Evolutionary conservation across 495 filamentous ascomycete genomes (phyloP), one percentile per base, ranked within the genome.

Genomic region (Penicillium argentinense): DNA sequence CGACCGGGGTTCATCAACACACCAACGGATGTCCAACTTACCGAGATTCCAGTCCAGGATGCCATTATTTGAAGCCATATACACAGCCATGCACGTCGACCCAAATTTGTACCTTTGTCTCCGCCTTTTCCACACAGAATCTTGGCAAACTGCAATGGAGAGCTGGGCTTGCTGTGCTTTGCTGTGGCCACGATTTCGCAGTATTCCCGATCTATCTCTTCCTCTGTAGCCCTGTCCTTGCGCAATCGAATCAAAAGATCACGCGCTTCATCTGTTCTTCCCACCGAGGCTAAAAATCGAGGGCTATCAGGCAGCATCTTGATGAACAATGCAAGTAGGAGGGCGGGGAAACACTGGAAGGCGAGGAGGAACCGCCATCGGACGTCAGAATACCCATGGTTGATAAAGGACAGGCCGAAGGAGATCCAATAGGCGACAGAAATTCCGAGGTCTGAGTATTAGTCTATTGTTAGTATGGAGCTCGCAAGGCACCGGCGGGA

Each of bases 341-440:
- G 47, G 4, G 80, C 78, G 6, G 79, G 78, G 27, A 80, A 56
- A 45, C 72, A 75, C 47, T 79, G 76, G 49, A 80, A 76, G 1
- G 76, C 78, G 3, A 83, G 68, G 7, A 77, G 58, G 26, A 82
- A 79, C 3, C 79, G 66, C 78, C 78, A 79, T 56, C 77, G 56
- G 32, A 83, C 59, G 27, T 73, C 66, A 11, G 71, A 70, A 44
- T 76, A 70, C 18, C 73, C 75, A 42, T 73, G 57, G 40, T 79
- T 55, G 49, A 80, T 60, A 43, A 75, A 78, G 9, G 77, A 68
- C 32, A 82, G 64, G 29, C 78, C 77, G 49, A 81, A 84, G 14
- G 76, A 76, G 46, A 83, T 66, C 81, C 80, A 85, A 61, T 84
- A 84, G 6, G 81, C 80, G 22, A 84, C 60, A 3, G 75, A 73